Evolutionary conservation across 2,329 filamentous ascomycete species (phyloP).

Genomic region (Nakataea oryzae): DNA sequence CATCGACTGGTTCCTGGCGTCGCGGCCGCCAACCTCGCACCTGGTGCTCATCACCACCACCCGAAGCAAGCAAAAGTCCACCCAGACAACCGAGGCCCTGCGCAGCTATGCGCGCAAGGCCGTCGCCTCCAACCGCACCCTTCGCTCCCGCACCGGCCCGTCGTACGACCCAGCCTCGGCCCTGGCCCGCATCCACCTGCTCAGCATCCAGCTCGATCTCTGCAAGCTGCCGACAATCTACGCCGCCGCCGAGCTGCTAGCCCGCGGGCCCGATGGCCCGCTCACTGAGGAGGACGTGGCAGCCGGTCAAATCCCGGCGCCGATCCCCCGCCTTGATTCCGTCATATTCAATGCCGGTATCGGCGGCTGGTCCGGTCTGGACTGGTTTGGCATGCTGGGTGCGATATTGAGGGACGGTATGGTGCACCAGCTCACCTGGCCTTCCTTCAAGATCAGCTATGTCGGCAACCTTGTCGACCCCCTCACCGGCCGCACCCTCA

Average conservation of each 20-base stretch:
- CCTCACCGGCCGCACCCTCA: slow-evolving; percentile 24
- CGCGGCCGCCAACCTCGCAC: slow-evolving; percentile 53
- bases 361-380: slow-evolving; percentile 72
- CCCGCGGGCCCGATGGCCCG: slow-evolving; percentile 32
- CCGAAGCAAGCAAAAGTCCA: slow-evolving; percentile 62
- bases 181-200: slow-evolving; percentile 43
- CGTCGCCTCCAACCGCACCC: slow-evolving; percentile 25
- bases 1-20: slow-evolving; percentile 78
- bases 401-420: slow-evolving; percentile 48
- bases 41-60: slow-evolving; percentile 79
- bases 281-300: slow-evolving; percentile 16
- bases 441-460: slow-evolving; percentile 60
- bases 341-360: slow-evolving; percentile 83
- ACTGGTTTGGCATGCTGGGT: slow-evolving; percentile 52
- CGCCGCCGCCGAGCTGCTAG: slow-evolving; percentile 33
- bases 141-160: slow-evolving; percentile 25
- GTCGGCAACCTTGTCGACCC: slow-evolving; percentile 31
- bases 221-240: slow-evolving; percentile 45
- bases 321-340: slow-evolving; percentile 62
- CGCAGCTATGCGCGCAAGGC: slow-evolving; percentile 48
- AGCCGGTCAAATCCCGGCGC: slow-evolving; percentile 17
- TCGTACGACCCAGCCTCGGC: slow-evolving; percentile 29
- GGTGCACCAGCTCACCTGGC: slow-evolving; percentile 62
- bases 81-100: slow-evolving; percentile 57
- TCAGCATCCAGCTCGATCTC: slow-evolving; percentile 49